These are phyloP conservation scores for Botrytis paeoniae DNA, from an alignment of 2,329 filamentous ascomycete species.

Conservation along the genomic window DNA sequence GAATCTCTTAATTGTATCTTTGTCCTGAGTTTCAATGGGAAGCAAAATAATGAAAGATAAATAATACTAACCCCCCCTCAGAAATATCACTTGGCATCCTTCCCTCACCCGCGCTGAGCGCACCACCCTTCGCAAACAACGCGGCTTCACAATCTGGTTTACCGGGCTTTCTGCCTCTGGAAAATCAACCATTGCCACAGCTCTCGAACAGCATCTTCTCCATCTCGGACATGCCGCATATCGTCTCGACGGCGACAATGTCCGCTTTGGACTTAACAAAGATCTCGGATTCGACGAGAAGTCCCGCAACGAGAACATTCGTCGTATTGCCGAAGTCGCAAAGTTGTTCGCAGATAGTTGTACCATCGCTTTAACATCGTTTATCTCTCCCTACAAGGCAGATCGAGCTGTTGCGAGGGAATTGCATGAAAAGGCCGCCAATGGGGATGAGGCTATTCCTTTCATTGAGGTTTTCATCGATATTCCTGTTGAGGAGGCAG, in stretches of 20 bases:
- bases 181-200: conserved; percentile 95
- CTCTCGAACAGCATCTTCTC: conserved; percentile 93
- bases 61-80: conserved; percentile 40
- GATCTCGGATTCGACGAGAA: conserved; percentile 91
- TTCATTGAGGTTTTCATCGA: conserved; percentile 96
- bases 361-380: conserved; percentile 86
- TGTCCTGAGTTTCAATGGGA: not conserved
- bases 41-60: not conserved
- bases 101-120: conserved; percentile 75
- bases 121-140: conserved; percentile 72
- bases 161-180: conserved; percentile 94
- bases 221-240: conserved; percentile 81
- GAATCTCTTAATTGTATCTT: not conserved
- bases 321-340: conserved; percentile 86
- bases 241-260: conserved; percentile 95
- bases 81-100: conserved; percentile 88
- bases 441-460: conserved; percentile 63
- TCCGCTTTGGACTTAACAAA: conserved; percentile 97
- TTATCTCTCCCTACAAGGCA: conserved; percentile 91
- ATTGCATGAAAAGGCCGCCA: conserved; percentile 63
- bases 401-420: conserved; percentile 80
- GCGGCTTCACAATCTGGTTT: conserved; percentile 95
- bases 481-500: conserved; percentile 84
- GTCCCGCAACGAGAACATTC: conserved; percentile 96
- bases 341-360: conserved; percentile 93